A percentile compares a stretch with the other conserved stretches of the same genome.
phyloP scores from a whole-genome alignment of 306 rosid genomes.

The Cotoneaster glaucophyllus region DNA sequence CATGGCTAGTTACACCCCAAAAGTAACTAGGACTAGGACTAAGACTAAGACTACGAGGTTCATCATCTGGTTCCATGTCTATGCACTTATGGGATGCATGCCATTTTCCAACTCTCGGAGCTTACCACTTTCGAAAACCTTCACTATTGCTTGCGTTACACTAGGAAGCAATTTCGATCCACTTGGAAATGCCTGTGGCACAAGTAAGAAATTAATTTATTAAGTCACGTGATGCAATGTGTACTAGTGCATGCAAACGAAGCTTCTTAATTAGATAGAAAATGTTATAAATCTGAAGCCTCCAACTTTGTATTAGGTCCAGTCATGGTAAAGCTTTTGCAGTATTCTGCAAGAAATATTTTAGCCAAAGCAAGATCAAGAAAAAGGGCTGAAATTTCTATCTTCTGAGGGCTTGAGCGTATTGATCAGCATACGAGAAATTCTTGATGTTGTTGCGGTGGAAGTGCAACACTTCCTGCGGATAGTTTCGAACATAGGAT shows the following conservation, averaged over 20 bases:
- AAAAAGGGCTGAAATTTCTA: constrained; percentile 4
- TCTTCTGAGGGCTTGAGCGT: not conserved
- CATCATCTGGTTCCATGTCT: constrained; percentile 5
- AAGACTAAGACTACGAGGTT: constrained; percentile 22
- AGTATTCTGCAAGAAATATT: constrained; percentile 8
- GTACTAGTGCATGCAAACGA: not conserved
- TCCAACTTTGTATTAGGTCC: constrained; percentile 10
- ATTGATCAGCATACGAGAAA: not conserved
- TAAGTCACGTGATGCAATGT: not conserved
- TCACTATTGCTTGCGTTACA: constrained; percentile 28
- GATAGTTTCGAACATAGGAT: constrained; percentile 2
- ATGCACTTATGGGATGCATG: constrained; percentile 28
- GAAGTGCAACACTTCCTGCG: constrained; percentile 4
- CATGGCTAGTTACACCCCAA: not conserved
- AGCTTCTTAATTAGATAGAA: not conserved
- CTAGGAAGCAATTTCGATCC: constrained; percentile 23
- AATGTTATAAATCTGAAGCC: constrained; percentile 19
- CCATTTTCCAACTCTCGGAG: constrained; percentile 19
- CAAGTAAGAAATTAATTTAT: not conserved
- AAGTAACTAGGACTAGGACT: constrained; percentile 31
- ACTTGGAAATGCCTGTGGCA: constrained; percentile 33
- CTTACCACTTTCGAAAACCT: constrained; percentile 22
- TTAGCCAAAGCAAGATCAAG: constrained; percentile 12
- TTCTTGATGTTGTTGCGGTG: constrained; percentile 9
- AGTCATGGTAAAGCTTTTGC: constrained; percentile 2